Percentiles rank a stretch among this genome's conserved stretches.
These are phyloP conservation scores for Suaeda aralocaspica DNA, from an alignment of 148 eudicot genomes.

Conservation along the genomic window DNA sequence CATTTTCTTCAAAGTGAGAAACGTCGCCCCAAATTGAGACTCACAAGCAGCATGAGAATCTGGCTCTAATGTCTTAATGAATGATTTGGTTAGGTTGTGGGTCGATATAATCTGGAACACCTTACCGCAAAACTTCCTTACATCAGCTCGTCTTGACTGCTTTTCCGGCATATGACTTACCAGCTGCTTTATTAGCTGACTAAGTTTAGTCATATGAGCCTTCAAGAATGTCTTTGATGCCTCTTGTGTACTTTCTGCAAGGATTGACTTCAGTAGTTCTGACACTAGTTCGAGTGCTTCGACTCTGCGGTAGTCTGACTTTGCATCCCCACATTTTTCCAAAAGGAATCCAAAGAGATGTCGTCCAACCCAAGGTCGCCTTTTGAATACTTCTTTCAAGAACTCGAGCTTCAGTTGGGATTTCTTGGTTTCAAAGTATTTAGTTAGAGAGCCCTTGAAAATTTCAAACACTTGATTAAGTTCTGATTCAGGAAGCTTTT, in stretches of 20 bases:
- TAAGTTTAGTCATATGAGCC: slow-evolving; percentile 41
- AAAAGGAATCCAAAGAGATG: slow-evolving; percentile 63
- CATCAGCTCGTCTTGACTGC: slow-evolving; percentile 70
- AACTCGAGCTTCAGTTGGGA: slow-evolving; percentile 69
- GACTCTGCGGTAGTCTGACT: slow-evolving; percentile 58
- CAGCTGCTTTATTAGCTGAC: slow-evolving; percentile 50
- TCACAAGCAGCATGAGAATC: slow-evolving; percentile 63
- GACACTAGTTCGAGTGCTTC: slow-evolving; percentile 72
- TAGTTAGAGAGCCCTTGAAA: slow-evolving; percentile 40
- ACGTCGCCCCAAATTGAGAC: slow-evolving; percentile 66
- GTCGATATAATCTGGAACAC: slow-evolving; percentile 47
- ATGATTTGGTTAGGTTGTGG: slow-evolving; percentile 43
- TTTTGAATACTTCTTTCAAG: slow-evolving; percentile 69
- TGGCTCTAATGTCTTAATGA: slow-evolving; percentile 57
- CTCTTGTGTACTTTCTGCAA: slow-evolving; percentile 29
- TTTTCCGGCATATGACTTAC: slow-evolving; percentile 72
- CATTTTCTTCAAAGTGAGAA: slow-evolving; percentile 61
- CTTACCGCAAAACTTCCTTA: slow-evolving; percentile 65
- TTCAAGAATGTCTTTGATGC: slow-evolving; percentile 41
- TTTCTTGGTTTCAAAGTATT: slow-evolving; percentile 70
- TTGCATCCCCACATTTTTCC: slow-evolving; percentile 55
- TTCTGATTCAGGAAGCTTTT: slow-evolving; percentile 52
- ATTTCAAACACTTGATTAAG: slow-evolving; percentile 48
- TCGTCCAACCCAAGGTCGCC: slow-evolving; percentile 79
- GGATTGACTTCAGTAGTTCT: slow-evolving; percentile 47